These are phyloP conservation scores for Coriaria nepalensis DNA, from an alignment of 306 rosid genomes.

Conservation along the genomic window DNA sequence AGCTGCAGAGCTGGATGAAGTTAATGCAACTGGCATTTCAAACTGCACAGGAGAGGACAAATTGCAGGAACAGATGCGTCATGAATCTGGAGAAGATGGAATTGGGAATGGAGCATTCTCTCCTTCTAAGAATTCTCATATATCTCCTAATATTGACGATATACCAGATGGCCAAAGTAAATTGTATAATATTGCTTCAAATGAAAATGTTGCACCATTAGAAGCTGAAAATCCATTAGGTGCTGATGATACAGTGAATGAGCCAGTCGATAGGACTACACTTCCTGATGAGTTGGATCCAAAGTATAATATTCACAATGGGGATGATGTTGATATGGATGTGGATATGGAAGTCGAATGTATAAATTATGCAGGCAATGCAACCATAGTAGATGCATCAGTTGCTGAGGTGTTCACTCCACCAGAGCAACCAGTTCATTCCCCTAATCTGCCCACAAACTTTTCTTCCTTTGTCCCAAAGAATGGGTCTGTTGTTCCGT, in stretches of 20 bases:
- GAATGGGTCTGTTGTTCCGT: constrained; percentile 42
- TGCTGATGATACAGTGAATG: constrained; percentile 17
- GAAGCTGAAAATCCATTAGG: constrained; percentile 17
- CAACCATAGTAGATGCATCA: constrained; percentile 13
- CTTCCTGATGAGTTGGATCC: constrained; percentile 30
- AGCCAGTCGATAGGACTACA: constrained; percentile 24
- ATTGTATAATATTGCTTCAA: constrained; percentile 7
- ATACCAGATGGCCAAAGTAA: constrained; percentile 12
- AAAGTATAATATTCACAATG: constrained; percentile 21
- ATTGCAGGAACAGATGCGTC: constrained; percentile 17
- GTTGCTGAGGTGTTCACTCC: constrained; percentile 19
- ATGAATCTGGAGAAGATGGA: constrained; percentile 24
- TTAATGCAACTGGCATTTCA: constrained; percentile 25
- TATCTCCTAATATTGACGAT: constrained; percentile 20
- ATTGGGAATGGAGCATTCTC: constrained; percentile 15
- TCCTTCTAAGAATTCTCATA: constrained; percentile 23
- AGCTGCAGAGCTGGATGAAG: constrained; percentile 18
- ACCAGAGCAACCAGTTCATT: constrained; percentile 26
- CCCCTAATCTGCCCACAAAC: constrained; percentile 17
- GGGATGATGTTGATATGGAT: constrained; percentile 91
- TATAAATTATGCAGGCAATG: constrained; percentile 31
- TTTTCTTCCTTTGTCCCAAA: constrained; percentile 20
- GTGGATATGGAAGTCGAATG: constrained; percentile 99
- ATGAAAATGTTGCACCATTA: constrained; percentile 18
- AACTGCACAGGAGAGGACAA: constrained; percentile 15